These are phyloP conservation scores for Globisporangium recalcitrans DNA, from an alignment of 352 stramenopile genomes.

Conservation along the genomic window DNA sequence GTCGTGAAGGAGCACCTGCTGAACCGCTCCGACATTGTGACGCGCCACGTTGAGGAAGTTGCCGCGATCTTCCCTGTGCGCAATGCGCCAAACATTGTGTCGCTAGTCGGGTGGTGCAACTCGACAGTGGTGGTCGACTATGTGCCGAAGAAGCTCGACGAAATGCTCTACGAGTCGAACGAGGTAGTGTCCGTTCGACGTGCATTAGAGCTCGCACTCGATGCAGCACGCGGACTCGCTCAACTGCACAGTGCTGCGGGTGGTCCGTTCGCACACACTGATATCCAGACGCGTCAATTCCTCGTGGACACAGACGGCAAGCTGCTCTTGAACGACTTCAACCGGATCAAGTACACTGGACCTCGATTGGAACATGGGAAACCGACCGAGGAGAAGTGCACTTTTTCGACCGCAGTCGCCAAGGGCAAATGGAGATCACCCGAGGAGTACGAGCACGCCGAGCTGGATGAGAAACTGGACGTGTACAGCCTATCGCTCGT, in stretches of 20 bases:
- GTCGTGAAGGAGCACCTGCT: slow-evolving; percentile 58
- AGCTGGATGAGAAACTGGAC: slow-evolving; percentile 57
- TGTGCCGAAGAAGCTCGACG: slow-evolving; percentile 54
- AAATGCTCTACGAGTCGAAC: slow-evolving; percentile 47
- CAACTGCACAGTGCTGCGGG: slow-evolving; percentile 60
- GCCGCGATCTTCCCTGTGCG: slow-evolving; percentile 64
- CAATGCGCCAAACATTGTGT: slow-evolving; percentile 65
- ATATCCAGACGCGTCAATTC: slow-evolving; percentile 80
- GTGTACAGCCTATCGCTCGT: slow-evolving; percentile 71
- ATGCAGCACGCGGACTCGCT: slow-evolving; percentile 53
- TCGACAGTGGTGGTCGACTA: slow-evolving; percentile 74
- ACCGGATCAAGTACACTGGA: slow-evolving; percentile 70
- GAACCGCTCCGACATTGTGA: slow-evolving; percentile 53
- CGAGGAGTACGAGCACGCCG: slow-evolving; percentile 50
- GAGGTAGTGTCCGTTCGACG: slow-evolving; percentile 39
- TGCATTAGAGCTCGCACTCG: slow-evolving; percentile 39
- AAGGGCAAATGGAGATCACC: slow-evolving; percentile 81
- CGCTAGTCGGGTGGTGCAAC: slow-evolving; percentile 70
- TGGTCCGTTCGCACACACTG: slow-evolving; percentile 70
- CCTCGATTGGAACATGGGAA: slow-evolving; percentile 29
- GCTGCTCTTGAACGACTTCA: slow-evolving; percentile 78
- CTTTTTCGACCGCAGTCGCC: slow-evolving; percentile 48
- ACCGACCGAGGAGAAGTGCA: slow-evolving; percentile 42
- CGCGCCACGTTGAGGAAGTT: slow-evolving; percentile 67
- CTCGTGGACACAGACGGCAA: slow-evolving; percentile 51